Base-by-base conservation (phyloP, 2,329 filamentous ascomycete genomes). In the Aspergillus neoniger region DNA sequence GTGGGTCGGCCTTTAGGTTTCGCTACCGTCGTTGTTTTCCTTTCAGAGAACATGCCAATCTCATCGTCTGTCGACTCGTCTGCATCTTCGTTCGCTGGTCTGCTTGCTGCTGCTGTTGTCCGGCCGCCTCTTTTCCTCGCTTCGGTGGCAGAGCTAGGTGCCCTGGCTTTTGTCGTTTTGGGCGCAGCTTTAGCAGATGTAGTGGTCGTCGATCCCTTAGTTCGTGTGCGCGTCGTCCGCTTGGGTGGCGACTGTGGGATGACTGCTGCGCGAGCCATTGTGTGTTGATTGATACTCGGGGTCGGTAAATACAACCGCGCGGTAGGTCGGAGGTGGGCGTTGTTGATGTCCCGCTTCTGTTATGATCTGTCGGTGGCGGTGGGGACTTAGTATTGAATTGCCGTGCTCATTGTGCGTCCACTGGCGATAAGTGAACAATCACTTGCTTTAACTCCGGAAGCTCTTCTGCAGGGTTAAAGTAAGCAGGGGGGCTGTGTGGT, bases 61-160 rank as follows among this genome's bases (percentile, higher is more conserved):
- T 71, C 69, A 60, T 71, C 69, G 38, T 71, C 68, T n/a, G 66
- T 67, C n/a, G 61, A 63, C 10, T 65, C 66, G n/a, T 68, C 68
- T 10, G 65, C 57, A 21, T 60, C 63, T 21, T 64, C 61, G 2
- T 68, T 60, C 3, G 55, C 48, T 5, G 43, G 47, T 12, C 39
- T 55, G 43, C 54, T 41, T 25, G 43, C 39, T 4, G 65, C 47
- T 32, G 55, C 47, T 10, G 57, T 43, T 9, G 55, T 58, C 23
- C 65, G 61, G 5, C 50, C 54, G 14, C 50, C 53, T 23, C 61
- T 48, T 49, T 63, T 67, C 30, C 54, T 60, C 2, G 61, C 50
- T 28, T 64, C 64, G 3, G 63, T 62, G 2, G 65, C 59, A 3
- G 61, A 56, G 6, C 58, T 60, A 12, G 58, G 48, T 3, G 64